Evolutionary conservation across 257 asterid species (phyloP).

Genomic region (Scutellaria baicalensis): DNA sequence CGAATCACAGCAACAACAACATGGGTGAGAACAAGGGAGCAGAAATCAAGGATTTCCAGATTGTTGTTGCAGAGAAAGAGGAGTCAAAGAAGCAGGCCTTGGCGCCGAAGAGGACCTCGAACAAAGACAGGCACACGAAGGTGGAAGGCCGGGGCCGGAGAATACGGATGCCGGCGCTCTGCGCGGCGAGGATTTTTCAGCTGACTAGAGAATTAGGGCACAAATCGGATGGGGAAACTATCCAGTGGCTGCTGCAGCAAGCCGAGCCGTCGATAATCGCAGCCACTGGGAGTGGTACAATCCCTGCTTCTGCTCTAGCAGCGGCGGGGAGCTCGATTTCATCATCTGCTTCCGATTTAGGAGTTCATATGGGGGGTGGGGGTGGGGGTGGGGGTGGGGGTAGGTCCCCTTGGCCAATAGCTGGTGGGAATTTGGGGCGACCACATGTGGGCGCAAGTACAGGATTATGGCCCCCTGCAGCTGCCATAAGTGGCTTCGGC

Average conservation of each 20-base stretch:
- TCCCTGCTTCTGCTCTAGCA: constrained; percentile 64
- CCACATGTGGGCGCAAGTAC: constrained; percentile 32
- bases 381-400: constrained; percentile 20
- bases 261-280: constrained; percentile 74
- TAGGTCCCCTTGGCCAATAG: constrained; percentile 45
- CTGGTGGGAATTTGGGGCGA: constrained; percentile 46
- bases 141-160: constrained; percentile 79
- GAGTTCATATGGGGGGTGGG: constrained; percentile 16
- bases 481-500: constrained; percentile 25
- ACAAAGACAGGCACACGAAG: constrained; percentile 69
- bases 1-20: background rate
- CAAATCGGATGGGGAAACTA: constrained; percentile 73
- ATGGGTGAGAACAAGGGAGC: constrained; percentile 23
- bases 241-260: constrained; percentile 71
- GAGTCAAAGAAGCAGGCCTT: constrained; percentile 39
- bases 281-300: constrained; percentile 69
- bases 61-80: constrained; percentile 37
- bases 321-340: constrained; percentile 42
- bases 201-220: constrained; percentile 74
- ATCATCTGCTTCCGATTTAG: constrained; percentile 45
- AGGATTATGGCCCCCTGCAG: constrained; percentile 46
- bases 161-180: constrained; percentile 76
- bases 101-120: constrained; percentile 58
- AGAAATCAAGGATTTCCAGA: constrained; percentile 36
- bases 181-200: constrained; percentile 75